Percentiles rank a stretch among this genome's conserved stretches.
Evolutionary conservation across 768 basidiomycete genomes (phyloP).

Genomic region (Roridomyces roridus): DNA sequence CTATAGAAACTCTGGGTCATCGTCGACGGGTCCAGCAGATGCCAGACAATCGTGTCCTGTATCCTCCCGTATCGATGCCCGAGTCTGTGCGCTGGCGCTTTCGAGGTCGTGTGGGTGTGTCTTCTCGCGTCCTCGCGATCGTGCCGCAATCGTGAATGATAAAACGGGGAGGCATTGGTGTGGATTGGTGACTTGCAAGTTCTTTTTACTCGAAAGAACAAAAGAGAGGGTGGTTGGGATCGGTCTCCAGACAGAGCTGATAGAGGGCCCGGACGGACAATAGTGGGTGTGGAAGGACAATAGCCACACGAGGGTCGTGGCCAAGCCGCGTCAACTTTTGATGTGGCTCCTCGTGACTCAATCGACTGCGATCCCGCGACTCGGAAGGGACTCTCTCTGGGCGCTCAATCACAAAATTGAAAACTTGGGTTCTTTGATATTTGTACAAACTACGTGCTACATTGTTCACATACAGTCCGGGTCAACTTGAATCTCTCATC

Average conservation of each 20-base stretch:
- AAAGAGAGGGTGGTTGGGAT: conserved; percentile 11
- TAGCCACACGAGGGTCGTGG: too few relatives aligned
- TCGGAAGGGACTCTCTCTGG: too few relatives aligned
- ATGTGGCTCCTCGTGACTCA: too few relatives aligned
- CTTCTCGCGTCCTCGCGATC: conserved; percentile 37
- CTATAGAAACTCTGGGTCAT: conserved; percentile 49
- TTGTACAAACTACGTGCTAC: too few relatives aligned
- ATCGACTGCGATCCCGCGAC: too few relatives aligned
- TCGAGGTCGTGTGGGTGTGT: conserved; percentile 20
- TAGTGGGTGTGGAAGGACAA: not conserved
- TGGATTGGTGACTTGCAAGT: not conserved
- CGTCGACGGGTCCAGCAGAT: conserved; percentile 19
- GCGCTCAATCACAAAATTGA: too few relatives aligned
- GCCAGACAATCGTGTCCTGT: conserved; percentile 8
- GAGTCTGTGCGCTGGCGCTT: conserved; percentile 37
- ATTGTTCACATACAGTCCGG: too few relatives aligned
- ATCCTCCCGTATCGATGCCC: conserved; percentile 28
- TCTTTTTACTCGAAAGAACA: conserved; percentile 21
- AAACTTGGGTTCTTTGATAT: too few relatives aligned
- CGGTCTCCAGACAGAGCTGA: not conserved
- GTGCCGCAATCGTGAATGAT: conserved; percentile 41
- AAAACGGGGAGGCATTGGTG: conserved; percentile 29
- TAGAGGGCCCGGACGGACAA: not conserved
- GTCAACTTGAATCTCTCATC: too few relatives aligned
- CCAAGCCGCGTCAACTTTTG: too few relatives aligned